A percentile compares a stretch with the other conserved stretches of the same genome.
Conservation (phyloP, 1,284 basidiomycete genomes). For the Leccinum pachyderme region DNA sequence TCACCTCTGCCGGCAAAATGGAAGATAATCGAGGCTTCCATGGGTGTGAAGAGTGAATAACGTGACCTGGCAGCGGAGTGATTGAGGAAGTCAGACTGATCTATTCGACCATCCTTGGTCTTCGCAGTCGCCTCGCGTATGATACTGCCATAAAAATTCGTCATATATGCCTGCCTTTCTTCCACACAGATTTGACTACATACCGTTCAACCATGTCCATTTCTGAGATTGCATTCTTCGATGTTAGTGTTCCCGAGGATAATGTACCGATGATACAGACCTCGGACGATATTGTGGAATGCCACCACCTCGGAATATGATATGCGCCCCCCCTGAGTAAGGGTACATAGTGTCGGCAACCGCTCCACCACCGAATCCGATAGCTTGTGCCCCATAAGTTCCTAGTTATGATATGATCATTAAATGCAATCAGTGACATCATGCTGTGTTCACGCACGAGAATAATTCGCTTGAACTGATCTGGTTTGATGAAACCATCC, state of each 20-base stretch:
- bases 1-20: slow-evolving; percentile 88
- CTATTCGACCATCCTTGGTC: slow-evolving; percentile 90
- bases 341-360: slow-evolving; percentile 83
- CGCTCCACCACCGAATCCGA: slow-evolving; percentile 88
- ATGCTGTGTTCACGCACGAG: slow-evolving; percentile 49
- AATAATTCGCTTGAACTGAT: slow-evolving; percentile 92
- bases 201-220: slow-evolving; percentile 95
- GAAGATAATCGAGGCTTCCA: slow-evolving; percentile 95
- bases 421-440: not conserved
- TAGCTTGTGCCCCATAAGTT: slow-evolving; percentile 93
- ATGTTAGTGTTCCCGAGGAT: slow-evolving; percentile 6
- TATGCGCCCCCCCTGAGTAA: slow-evolving; percentile 86
- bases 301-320: slow-evolving; percentile 94
- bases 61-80: slow-evolving; percentile 74
- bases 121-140: slow-evolving; percentile 86
- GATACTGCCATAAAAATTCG: slow-evolving; percentile 45
- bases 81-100: slow-evolving; percentile 79
- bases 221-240: slow-evolving; percentile 44
- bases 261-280: slow-evolving; percentile 39
- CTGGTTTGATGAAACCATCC: slow-evolving; percentile 89
- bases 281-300: slow-evolving; percentile 90
- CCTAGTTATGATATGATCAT: slow-evolving; percentile 45
- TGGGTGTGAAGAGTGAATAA: slow-evolving; percentile 90
- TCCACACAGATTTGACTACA: slow-evolving; percentile 12
- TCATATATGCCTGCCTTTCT: not conserved